A percentile compares a stretch with the other conserved stretches of the same genome.
Conservation (phyloP, 2,329 filamentous ascomycete species). For the Ascochyta viciae-villosae region DNA sequence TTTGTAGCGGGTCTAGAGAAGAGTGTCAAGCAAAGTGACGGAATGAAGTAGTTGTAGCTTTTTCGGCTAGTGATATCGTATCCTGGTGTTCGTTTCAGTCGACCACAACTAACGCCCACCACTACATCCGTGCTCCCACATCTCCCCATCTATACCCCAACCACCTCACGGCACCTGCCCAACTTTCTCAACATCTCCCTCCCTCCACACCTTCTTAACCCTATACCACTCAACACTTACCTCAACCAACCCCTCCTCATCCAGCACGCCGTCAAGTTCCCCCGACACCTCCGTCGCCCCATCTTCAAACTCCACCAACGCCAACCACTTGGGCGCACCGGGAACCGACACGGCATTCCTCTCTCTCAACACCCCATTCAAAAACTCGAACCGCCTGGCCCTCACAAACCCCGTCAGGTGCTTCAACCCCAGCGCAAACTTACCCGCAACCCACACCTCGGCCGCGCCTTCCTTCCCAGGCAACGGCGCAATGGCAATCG, state of each 20-base stretch:
- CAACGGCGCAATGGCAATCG: background rate
- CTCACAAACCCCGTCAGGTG: background rate
- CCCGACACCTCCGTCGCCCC: background rate
- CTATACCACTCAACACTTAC: constrained; percentile 7
- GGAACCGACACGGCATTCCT: background rate
- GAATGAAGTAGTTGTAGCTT: too few species aligned
- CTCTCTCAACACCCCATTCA: background rate
- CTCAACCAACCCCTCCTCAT: background rate
- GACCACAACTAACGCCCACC: too few species aligned
- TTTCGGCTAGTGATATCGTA: too few species aligned
- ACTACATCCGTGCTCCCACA: background rate
- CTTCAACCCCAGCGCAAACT: background rate
- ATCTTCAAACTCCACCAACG: constrained; percentile 1
- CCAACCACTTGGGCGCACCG: background rate
- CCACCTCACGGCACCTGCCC: background rate
- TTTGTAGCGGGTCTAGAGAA: too few species aligned
- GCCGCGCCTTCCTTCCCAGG: background rate
- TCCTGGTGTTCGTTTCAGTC: too few species aligned
- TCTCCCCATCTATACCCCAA: background rate
- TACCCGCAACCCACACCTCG: background rate
- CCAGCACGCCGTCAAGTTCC: background rate
- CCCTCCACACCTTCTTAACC: constrained; percentile 7
- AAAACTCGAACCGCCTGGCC: constrained; percentile 2
- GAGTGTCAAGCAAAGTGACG: too few species aligned
- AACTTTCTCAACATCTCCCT: background rate